Evolutionary conservation across 495 filamentous ascomycete genomes (phyloP), one percentile per base, ranked within the genome.

Genomic region (Bryoglossum gracile): DNA sequence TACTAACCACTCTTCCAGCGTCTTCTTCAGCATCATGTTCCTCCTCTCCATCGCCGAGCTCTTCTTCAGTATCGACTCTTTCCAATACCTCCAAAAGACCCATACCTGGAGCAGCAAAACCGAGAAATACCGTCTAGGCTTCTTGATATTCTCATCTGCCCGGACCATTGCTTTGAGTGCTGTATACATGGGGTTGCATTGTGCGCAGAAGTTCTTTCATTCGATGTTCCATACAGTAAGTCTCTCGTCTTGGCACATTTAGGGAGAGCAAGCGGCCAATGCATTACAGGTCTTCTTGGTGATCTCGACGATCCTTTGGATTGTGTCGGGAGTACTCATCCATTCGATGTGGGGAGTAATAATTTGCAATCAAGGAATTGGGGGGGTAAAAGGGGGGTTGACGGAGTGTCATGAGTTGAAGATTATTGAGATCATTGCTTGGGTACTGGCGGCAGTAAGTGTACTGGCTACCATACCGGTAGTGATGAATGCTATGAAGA

Each of bases 371-470:
- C 48, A 51, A 32, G 48, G 48, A 6, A 33, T 51, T 3, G 48
- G 48, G 8, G 3, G 38, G 26, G 32, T 51, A 14, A n/a, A 32
- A 13, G 48, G 40, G 18, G 48, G 48, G 2, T 17, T 51, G 21
- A 51, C 48, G 4, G 48, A 51, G 30, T 51, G 48, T 17, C 48
- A 51, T 32, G 48, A 51, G 40, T 16, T 51, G 39, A 51, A 51
- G 47, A 51, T 51, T 14, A 51, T 51, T 19, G 48, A 51, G 40
- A 51, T 51, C 19, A 51, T 51, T 44, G 39, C 48, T 8, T 51
- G 48, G 48, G 48, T 51, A 1, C 21, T 51, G 13, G 48, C 39
- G 6, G 48, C 8, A 8, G 22, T 38, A 2, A 51, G 48, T 38
- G 32, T 51, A 11, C 10, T 51, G 10, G 48, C 48, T 2, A 43